These are phyloP conservation scores for Penicillium sp. DNA, from an alignment of 2,329 filamentous ascomycete genomes.

Conservation along the genomic window DNA sequence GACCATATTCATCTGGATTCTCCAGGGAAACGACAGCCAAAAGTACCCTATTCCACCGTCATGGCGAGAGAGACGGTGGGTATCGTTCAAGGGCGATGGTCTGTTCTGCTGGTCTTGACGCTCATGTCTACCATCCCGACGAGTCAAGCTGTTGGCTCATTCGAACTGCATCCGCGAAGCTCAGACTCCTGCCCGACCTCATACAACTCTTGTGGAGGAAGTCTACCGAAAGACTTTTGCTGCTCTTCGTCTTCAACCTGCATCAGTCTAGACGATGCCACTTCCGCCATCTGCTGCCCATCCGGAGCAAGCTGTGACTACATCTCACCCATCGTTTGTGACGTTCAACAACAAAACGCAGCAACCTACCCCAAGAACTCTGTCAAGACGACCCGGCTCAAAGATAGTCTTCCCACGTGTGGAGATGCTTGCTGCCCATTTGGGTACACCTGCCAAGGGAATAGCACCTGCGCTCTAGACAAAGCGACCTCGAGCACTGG, in stretches of 20 bases:
- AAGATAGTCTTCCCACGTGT: constrained; percentile 42
- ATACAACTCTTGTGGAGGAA: constrained; percentile 37
- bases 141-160: constrained; percentile 16
- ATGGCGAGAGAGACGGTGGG: constrained; percentile 18
- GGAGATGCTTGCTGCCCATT: constrained; percentile 47
- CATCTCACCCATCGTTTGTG: constrained; percentile 45
- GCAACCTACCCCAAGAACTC: constrained; percentile 35
- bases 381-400: constrained; percentile 44
- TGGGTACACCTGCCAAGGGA: constrained; percentile 44
- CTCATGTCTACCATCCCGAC: constrained; percentile 23
- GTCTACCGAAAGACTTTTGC: constrained; percentile 44
- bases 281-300: constrained; percentile 49
- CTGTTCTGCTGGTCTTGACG: constrained; percentile 24
- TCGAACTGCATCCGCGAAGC: constrained; percentile 22
- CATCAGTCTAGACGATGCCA: constrained; percentile 41
- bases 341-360: constrained; percentile 43
- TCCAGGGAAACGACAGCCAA: background rate
- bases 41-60: background rate
- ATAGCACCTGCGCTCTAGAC: constrained; percentile 30
- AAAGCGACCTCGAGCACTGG: constrained; percentile 22
- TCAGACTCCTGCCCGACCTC: constrained; percentile 31
- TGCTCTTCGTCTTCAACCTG: constrained; percentile 43
- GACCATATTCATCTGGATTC: background rate
- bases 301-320: constrained; percentile 39
- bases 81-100: constrained; percentile 5